Evolutionary conservation across 805 yeast genomes (phyloP), one percentile per base, ranked within the genome.

Genomic region (Starmerella gropengiesseri): DNA sequence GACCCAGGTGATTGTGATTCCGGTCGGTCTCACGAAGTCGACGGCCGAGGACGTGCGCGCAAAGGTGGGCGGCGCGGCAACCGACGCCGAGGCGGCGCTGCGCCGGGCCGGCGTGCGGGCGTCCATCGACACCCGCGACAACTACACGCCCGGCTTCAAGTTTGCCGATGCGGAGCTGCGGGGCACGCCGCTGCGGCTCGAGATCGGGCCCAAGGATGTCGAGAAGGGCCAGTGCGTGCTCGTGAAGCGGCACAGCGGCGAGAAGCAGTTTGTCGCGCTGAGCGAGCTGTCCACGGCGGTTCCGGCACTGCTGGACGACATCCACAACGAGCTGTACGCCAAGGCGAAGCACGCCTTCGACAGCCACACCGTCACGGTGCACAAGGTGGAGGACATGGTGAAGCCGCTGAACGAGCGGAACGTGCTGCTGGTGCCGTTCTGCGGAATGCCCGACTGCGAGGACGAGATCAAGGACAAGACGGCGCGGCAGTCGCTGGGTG

Each of bases 121-220:
- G 21, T 67, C 71, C 44, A 80, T 89, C 56, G 99, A 91, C 65
- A 81, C 77, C 72, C 78, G 96, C 65, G 94, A 80, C 55, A 84
- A 79, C 69, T 89, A 91, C 69, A 80, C 95, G 41, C 94, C 97
- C 52, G 98, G 98, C 51, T 91, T 96, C 97, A 91, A 91, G 68
- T 91, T 89, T 66, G 80, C 96, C 45, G 94, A 91, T 62, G 81
- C 93, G 73, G 99, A 91, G 69, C 76, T 91, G 62, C 85, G 81
- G 71, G 99, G 99, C 73, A 71, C 79, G 41, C 97, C 97, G 52
- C 68, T 91, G 51, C 81, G 98, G 65, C 60, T 91, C 37, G 99
- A 91, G 70, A 74, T 83, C 58, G 99, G 99, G 55, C 99, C 99
- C 57, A 84, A 82, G 69, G 99, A 91, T 65, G 69, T 85, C 57